Evolutionary conservation across 495 filamentous ascomycete genomes (phyloP).

Genomic region (Pyrenopolyporus hunteri): DNA sequence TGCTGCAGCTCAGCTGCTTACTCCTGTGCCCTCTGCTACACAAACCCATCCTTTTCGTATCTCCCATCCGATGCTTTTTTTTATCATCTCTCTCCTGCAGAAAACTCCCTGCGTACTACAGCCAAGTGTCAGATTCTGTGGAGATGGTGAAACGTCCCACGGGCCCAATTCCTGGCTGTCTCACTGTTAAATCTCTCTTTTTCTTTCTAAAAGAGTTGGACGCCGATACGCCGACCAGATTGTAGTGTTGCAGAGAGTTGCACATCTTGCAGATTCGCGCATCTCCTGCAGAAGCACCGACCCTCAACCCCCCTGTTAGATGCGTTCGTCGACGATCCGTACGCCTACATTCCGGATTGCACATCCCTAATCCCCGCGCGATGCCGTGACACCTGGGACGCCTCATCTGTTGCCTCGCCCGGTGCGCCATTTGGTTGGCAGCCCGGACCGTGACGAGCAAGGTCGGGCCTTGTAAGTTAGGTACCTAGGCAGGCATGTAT

Average conservation of each 20-base stretch:
- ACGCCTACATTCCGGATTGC: conserved; percentile 21
- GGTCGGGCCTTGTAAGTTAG: conserved; percentile 31
- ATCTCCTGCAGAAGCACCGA: no score
- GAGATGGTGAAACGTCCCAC: conserved; percentile 38
- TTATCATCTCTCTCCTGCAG: conserved; percentile 33
- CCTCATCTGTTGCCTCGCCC: conserved; percentile 35
- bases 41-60: conserved; percentile 6
- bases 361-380: conserved; percentile 20
- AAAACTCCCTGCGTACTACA: conserved; percentile 19
- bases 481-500: no score
- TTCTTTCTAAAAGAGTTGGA: conserved; percentile 16
- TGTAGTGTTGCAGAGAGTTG: conserved; percentile 1
- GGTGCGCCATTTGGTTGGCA: conserved; percentile 24
- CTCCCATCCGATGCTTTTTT: conserved; percentile 12
- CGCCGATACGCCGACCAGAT: background rate
- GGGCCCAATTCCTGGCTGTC: background rate
- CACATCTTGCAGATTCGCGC: no score
- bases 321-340: conserved; percentile 13
- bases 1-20: conserved; percentile 35
- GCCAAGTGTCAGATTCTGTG: conserved; percentile 38
- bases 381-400: conserved; percentile 33
- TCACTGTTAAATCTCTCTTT: conserved; percentile 1
- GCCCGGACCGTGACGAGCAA: conserved; percentile 22
- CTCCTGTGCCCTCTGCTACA: conserved; percentile 20
- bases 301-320: conserved; percentile 2